These are phyloP conservation scores for Rhamnella rubrinervis DNA, from an alignment of 331 rosid genomes.

Conservation along the genomic window DNA sequence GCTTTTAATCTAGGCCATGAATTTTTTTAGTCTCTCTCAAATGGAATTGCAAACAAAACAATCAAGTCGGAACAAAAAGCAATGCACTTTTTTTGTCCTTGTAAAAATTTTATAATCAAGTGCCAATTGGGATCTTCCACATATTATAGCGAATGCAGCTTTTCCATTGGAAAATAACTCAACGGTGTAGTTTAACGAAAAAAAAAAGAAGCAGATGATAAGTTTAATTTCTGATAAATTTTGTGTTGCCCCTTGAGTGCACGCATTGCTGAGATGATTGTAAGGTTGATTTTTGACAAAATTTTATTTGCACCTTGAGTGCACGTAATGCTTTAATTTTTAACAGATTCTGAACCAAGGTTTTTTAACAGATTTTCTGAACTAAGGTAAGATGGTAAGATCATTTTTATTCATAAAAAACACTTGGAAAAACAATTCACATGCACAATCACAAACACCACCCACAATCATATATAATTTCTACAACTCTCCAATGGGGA, in stretches of 20 bases:
- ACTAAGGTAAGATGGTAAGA: too few relatives aligned
- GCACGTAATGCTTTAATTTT: too few relatives aligned
- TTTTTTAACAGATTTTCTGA: too few relatives aligned
- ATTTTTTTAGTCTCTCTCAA: constrained; percentile 10
- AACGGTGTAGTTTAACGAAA: too few relatives aligned
- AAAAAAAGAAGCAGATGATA: too few relatives aligned
- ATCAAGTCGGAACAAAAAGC: constrained; percentile 21
- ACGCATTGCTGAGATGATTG: too few relatives aligned
- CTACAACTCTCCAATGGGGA: constrained; percentile 13
- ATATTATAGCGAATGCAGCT: neutral
- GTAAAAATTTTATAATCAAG: constrained; percentile 7
- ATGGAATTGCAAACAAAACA: constrained; percentile 31
- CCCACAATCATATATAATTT: neutral
- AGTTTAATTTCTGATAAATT: too few relatives aligned
- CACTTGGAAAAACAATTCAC: constrained; percentile 27
- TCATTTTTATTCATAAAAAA: neutral
- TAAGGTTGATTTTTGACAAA: too few relatives aligned
- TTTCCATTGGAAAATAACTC: constrained; percentile 11
- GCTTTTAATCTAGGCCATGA: constrained; percentile 25
- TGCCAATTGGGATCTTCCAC: constrained; percentile 23
- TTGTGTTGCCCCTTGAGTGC: too few relatives aligned
- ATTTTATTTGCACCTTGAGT: too few relatives aligned
- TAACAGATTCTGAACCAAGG: too few relatives aligned
- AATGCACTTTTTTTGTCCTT: constrained; percentile 24
- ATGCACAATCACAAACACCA: constrained; percentile 24